phyloP scores from a whole-genome alignment of 2,329 filamentous ascomycete genomes.

The Colletotrichum sp. region DNA sequence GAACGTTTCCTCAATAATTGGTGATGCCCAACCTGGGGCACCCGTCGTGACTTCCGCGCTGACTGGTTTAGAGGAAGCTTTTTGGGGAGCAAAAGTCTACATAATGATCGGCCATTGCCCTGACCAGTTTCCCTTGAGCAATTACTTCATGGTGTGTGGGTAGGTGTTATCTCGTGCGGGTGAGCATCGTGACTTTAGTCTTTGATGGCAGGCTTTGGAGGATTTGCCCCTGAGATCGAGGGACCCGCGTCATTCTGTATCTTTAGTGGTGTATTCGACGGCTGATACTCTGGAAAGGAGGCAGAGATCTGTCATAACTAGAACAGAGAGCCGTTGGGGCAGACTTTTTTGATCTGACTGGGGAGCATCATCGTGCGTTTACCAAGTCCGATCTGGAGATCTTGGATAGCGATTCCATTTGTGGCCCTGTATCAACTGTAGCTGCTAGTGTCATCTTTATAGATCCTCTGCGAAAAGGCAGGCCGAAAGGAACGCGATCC shows the following conservation, averaged over 20 bases:
- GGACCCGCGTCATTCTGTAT: fast-evolving
- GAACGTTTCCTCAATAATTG: fast-evolving
- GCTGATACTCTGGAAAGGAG: not conserved
- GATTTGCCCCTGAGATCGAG: fast-evolving
- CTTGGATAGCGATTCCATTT: not conserved
- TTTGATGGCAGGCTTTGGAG: fast-evolving
- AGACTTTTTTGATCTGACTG: not conserved
- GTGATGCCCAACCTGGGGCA: not conserved
- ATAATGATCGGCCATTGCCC: not conserved
- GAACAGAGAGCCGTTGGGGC: not conserved
- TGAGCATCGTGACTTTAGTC: fast-evolving
- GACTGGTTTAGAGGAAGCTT: not conserved
- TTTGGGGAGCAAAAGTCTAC: not conserved
- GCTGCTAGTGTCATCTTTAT: not conserved
- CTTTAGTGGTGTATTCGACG: fast-evolving
- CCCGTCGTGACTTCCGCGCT: not conserved
- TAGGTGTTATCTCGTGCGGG: too few species aligned
- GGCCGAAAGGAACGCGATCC: not conserved
- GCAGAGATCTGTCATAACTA: not conserved
- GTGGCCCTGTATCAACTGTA: not conserved
- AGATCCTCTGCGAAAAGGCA: fast-evolving
- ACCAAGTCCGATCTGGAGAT: not conserved
- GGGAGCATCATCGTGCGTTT: not conserved
- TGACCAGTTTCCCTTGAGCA: too few species aligned
- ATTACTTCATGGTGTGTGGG: too few species aligned